Evolutionary conservation across 768 basidiomycete genomes (phyloP).

Genomic region (Peribolospora baueri): DNA sequence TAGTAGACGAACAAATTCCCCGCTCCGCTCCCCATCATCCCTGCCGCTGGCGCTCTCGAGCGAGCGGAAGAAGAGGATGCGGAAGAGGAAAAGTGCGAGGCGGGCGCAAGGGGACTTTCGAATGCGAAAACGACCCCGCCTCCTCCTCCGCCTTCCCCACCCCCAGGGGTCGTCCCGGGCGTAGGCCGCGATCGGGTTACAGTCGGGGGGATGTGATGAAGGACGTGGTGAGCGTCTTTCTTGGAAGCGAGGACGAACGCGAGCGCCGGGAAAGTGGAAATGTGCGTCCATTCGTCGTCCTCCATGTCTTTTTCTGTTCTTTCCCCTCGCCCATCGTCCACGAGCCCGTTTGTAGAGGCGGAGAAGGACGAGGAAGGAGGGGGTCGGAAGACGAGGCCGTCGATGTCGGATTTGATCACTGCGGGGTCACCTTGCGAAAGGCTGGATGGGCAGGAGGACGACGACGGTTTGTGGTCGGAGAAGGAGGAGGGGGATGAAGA

Average conservation of each 20-base stretch:
- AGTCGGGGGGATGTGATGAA: background rate
- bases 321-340: constrained; percentile 1
- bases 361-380: constrained; percentile 12
- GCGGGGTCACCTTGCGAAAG: background rate
- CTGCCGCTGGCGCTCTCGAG: no score
- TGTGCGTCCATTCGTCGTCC: constrained; percentile 37
- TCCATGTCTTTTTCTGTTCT: constrained; percentile 15
- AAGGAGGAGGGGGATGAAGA: background rate
- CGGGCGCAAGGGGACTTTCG: no score
- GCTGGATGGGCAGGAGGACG: constrained; percentile 14
- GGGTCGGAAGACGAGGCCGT: constrained; percentile 37
- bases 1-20: no score
- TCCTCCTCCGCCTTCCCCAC: background rate
- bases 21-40: no score
- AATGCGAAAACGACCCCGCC: background rate
- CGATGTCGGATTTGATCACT: constrained; percentile 39
- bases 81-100: no score
- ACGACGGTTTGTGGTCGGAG: constrained; percentile 16
- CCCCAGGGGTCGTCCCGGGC: background rate
- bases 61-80: no score
- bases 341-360: background rate
- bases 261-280: constrained; percentile 63
- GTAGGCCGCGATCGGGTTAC: background rate
- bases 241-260: constrained; percentile 89
- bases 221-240: constrained; percentile 60